These are phyloP conservation scores for Trichoderma hamatum DNA, from an alignment of 2,329 filamentous ascomycete species.

Conservation along the genomic window DNA sequence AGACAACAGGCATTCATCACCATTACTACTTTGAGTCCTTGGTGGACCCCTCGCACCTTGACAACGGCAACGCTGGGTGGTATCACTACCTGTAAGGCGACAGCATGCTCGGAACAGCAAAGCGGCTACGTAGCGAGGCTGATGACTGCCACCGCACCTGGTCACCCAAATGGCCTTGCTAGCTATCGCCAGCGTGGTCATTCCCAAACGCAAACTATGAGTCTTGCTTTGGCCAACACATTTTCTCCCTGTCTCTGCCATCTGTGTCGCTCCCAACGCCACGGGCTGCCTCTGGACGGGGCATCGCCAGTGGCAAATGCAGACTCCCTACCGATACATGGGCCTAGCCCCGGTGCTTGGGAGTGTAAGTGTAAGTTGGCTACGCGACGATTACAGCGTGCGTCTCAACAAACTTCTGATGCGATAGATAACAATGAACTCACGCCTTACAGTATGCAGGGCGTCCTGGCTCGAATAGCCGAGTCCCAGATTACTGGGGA, in stretches of 20 bases:
- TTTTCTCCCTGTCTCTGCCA: background rate
- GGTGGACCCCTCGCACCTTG: background rate
- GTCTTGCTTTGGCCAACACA: background rate
- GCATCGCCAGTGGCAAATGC: slow-evolving; percentile 19
- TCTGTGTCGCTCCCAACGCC: background rate
- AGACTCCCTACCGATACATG: slow-evolving; percentile 21
- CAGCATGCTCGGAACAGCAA: background rate
- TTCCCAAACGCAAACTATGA: background rate
- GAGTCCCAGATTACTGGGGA: slow-evolving; percentile 15
- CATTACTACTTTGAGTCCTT: background rate
- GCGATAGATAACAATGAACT: background rate
- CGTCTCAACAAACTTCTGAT: slow-evolving; percentile 16
- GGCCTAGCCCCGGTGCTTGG: background rate
- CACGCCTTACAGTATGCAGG: slow-evolving; percentile 12
- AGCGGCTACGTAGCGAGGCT: slow-evolving; percentile 21
- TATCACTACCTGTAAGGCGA: background rate
- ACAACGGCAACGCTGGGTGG: background rate
- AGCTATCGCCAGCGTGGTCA: background rate
- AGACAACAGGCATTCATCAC: background rate
- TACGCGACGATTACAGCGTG: slow-evolving; percentile 1
- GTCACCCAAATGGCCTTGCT: background rate
- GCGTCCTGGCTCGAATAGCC: slow-evolving; percentile 19
- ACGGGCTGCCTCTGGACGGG: slow-evolving; percentile 20
- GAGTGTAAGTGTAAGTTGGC: background rate
- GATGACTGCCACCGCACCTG: background rate